phyloP scores from a whole-genome alignment of 371 early-diverging fungal species.

The Fennellomyces sp. region DNA sequence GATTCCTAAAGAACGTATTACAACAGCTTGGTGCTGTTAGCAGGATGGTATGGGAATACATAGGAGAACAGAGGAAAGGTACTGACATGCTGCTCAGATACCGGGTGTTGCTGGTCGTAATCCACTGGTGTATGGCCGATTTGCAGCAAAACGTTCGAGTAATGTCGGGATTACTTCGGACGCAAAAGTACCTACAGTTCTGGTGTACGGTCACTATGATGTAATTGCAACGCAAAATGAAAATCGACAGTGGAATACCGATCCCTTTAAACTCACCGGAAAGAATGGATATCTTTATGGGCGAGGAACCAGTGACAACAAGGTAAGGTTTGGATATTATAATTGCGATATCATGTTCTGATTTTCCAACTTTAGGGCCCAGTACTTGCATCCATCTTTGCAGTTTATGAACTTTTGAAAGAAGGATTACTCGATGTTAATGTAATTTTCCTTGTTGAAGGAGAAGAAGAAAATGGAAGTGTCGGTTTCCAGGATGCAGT shows the following conservation, averaged over 20 bases:
- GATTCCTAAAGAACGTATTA: constrained; percentile 70
- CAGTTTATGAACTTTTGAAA: constrained; percentile 70
- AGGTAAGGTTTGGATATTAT: constrained; percentile 33
- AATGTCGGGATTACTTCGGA: not conserved
- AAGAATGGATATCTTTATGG: constrained; percentile 81
- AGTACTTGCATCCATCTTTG: constrained; percentile 77
- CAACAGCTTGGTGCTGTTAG: constrained; percentile 77
- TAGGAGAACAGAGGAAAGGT: not conserved
- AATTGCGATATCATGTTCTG: not conserved
- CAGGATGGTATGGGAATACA: constrained; percentile 42
- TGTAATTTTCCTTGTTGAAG: constrained; percentile 82
- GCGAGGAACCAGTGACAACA: constrained; percentile 84
- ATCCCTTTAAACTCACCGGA: constrained; percentile 51
- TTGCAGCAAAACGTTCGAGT: constrained; percentile 43
- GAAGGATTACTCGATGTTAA: constrained; percentile 66
- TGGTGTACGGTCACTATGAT: constrained; percentile 89
- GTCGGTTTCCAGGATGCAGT: constrained; percentile 72
- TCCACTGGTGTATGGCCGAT: constrained; percentile 78
- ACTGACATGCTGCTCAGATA: constrained; percentile 31
- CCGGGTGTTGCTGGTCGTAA: constrained; percentile 70
- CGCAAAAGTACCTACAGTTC: constrained; percentile 51
- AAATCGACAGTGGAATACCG: constrained; percentile 54
- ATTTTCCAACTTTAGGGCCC: constrained; percentile 56
- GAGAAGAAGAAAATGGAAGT: constrained; percentile 85
- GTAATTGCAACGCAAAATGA: constrained; percentile 73